Base-by-base conservation (phyloP, 1,284 basidiomycete genomes). In the Irpex rosettiformis region DNA sequence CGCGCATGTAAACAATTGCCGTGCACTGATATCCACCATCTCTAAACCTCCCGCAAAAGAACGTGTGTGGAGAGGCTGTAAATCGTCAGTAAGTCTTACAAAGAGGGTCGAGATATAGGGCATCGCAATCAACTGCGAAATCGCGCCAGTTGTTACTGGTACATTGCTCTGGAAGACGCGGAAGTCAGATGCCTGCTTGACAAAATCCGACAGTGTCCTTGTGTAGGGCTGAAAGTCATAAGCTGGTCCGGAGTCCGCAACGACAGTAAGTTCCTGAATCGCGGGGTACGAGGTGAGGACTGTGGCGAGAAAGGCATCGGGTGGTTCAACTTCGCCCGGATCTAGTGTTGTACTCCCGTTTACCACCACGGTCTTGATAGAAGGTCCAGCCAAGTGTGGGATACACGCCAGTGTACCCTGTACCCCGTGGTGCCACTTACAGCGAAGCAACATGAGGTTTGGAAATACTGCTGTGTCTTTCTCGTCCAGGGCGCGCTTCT, bases 141-240 rank as follows among this genome's bases (percentile, higher is more conserved):
- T 18, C 28, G 57, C 57, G 22, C 8, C 7, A 3, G 13, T 18
- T 27, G 52, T 48, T 37, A 58, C 25, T 16, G 45, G 18, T 37
- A 58, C 42, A 24, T 58, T 54, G 27, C 52, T 58, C 24, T 47
- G 21, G 42, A 58, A 54, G 8, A 28, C 42, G 25, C 57, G 57
- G 5, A 58, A 43, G 21, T 27, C n/a, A 3, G 33, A 45, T 16
- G 45, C 28, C 25, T 24, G 33, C 22, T 21, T 13, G 25, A 53
- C 30, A 10, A 54, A 13, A 2, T 58, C 29, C n/a, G 57, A 58
- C 2, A 58, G 57, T 27, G 16, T 24, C 18, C 24, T 37, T 24
- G 29, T 37, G 33, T 16, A 37, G 10, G 33, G 33, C 33, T 37
- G 33, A 16, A 37, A 37, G 10, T 37, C 29, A 47, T 37, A 29